Conservation (phyloP, 768 basidiomycete species). For the Mycena kentingensis region DNA sequence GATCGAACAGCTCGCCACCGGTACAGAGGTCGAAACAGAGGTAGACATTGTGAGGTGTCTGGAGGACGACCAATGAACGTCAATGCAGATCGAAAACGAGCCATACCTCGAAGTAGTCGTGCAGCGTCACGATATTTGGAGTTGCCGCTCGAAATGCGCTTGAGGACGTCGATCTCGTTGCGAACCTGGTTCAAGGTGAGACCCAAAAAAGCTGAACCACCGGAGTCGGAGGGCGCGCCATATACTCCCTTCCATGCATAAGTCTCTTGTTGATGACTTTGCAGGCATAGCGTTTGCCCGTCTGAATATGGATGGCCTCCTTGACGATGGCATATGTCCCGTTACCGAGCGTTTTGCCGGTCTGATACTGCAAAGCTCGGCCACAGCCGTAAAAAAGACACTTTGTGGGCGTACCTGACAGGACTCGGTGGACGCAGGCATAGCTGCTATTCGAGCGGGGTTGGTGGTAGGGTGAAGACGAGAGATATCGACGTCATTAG, state of each 20-base stretch:
- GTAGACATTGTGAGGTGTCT: conserved; percentile 93
- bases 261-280: conserved; percentile 99
- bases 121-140: conserved; percentile 88
- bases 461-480: too few species aligned
- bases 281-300: conserved; percentile 92
- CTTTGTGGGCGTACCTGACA: too few species aligned
- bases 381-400: too few species aligned
- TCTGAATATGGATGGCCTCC: conserved; percentile 93
- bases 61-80: background rate
- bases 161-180: conserved; percentile 95
- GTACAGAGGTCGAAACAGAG: conserved; percentile 95
- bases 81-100: conserved; percentile 1
- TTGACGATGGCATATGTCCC: conserved; percentile 96
- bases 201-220: conserved; percentile 9
- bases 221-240: conserved; percentile 72
- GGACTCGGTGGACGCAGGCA: too few species aligned
- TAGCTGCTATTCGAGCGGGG: too few species aligned
- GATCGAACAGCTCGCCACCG: conserved; percentile 94
- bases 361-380: conserved; percentile 90
- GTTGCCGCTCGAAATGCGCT: conserved; percentile 89
- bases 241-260: conserved; percentile 97
- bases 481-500: too few species aligned
- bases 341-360: conserved; percentile 84
- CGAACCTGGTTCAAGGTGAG: conserved; percentile 61
- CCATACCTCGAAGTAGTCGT: conserved; percentile 92